These are phyloP conservation scores for Daedaleopsis nitida DNA, from an alignment of 768 basidiomycete genomes.

Conservation along the genomic window DNA sequence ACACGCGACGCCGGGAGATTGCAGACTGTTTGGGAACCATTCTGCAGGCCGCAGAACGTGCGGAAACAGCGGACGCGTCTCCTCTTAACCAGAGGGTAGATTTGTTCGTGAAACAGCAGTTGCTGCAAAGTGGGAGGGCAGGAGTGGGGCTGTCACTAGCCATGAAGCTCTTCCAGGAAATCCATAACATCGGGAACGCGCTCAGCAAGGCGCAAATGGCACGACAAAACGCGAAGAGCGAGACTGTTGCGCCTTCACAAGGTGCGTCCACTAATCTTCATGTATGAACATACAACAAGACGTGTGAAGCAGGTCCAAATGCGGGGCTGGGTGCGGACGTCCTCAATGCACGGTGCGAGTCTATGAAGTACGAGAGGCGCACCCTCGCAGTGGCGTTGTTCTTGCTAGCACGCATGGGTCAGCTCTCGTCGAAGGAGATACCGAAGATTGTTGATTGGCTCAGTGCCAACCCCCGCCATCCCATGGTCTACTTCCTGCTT, in stretches of 20 bases:
- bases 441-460: conserved; percentile 74
- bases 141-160: conserved; percentile 49
- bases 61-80: conserved; percentile 45
- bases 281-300: neutral
- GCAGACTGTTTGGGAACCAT: conserved; percentile 72
- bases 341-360: conserved; percentile 67
- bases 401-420: conserved; percentile 63
- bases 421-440: conserved; percentile 60
- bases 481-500: conserved; percentile 71
- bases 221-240: conserved; percentile 61
- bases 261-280: conserved; percentile 38
- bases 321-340: conserved; percentile 66
- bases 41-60: conserved; percentile 61
- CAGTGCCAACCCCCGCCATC: conserved; percentile 60
- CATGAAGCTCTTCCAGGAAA: conserved; percentile 59
- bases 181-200: conserved; percentile 58
- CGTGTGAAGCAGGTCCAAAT: conserved; percentile 35
- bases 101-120: conserved; percentile 55
- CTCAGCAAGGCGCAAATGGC: conserved; percentile 57
- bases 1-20: conserved; percentile 67
- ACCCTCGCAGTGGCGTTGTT: conserved; percentile 64
- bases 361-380: conserved; percentile 73
- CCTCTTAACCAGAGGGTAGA: conserved; percentile 54
- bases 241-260: conserved; percentile 60
- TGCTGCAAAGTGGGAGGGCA: conserved; percentile 42